phyloP scores from a whole-genome alignment of 768 basidiomycete species.

The Leccinum aurantiacum region DNA sequence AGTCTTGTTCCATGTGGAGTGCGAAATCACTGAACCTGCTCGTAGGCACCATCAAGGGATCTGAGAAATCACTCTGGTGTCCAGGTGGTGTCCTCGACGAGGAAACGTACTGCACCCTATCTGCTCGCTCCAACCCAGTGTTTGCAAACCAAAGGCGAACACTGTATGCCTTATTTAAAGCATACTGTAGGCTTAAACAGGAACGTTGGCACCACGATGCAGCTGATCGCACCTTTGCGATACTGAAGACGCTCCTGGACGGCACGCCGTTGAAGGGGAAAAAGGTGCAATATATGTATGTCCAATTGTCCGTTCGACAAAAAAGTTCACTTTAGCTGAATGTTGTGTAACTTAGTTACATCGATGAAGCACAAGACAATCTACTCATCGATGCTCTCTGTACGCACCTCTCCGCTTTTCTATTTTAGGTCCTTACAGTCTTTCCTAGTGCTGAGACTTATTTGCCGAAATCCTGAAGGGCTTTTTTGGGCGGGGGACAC shows the following conservation, averaged over 20 bases:
- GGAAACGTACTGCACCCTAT: slow-evolving; percentile 46
- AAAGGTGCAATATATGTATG: slow-evolving; percentile 58
- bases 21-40: neutral
- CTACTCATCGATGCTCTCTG: slow-evolving; percentile 62
- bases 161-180: slow-evolving; percentile 54
- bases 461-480: slow-evolving; percentile 66
- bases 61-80: slow-evolving; percentile 47
- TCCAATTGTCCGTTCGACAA: neutral
- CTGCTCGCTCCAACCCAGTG: slow-evolving; percentile 51
- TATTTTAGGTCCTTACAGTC: neutral
- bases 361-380: slow-evolving; percentile 76
- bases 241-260: slow-evolving; percentile 39
- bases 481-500: slow-evolving; percentile 82
- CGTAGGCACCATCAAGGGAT: slow-evolving; percentile 65
- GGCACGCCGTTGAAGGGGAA: slow-evolving; percentile 35
- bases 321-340: neutral
- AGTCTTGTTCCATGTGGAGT: neutral
- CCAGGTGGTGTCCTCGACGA: slow-evolving; percentile 42
- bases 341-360: slow-evolving; percentile 41
- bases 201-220: slow-evolving; percentile 47
- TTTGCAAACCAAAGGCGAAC: slow-evolving; percentile 50
- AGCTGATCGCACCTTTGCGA: slow-evolving; percentile 61
- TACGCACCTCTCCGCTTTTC: slow-evolving; percentile 28
- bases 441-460: slow-evolving; percentile 51
- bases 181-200: slow-evolving; percentile 49